Conservation (phyloP, 2,329 filamentous ascomycete species). For the Colletotrichum sp. region DNA sequence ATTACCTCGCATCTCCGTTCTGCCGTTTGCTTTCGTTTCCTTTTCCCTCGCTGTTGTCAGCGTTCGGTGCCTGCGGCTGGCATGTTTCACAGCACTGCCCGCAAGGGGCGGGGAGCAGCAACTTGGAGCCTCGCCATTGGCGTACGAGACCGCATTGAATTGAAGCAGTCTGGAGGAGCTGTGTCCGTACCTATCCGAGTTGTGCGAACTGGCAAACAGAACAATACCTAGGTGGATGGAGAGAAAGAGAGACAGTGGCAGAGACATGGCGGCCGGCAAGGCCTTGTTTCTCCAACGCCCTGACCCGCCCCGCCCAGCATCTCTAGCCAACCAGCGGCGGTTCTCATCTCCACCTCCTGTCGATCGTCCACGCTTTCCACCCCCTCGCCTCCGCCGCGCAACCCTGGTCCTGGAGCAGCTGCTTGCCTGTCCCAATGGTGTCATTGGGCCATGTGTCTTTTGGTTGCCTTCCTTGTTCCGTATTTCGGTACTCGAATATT, state of each 20-base stretch:
- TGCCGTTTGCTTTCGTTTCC: background rate
- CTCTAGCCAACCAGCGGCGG: background rate
- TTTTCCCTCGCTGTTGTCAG: background rate
- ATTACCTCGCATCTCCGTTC: background rate
- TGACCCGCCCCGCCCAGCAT: background rate
- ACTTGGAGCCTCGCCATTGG: background rate
- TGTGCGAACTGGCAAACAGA: background rate
- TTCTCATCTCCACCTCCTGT: slow-evolving; percentile 11
- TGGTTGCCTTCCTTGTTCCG: background rate
- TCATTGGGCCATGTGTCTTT: background rate
- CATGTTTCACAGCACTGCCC: background rate
- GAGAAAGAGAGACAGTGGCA: background rate
- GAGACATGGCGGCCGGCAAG: background rate
- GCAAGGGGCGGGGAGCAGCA: background rate
- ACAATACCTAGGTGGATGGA: background rate
- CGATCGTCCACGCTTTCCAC: background rate
- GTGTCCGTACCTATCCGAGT: background rate
- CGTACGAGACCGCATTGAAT: background rate
- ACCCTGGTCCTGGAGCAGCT: background rate
- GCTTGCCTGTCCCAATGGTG: background rate
- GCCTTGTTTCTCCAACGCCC: background rate
- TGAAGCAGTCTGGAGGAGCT: background rate
- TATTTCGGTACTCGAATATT: background rate
- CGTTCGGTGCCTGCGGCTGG: background rate
- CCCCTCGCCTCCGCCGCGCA: slow-evolving; percentile 5